Evolutionary conservation across 306 rosid genomes (phyloP), one percentile per base, ranked within the genome.

Genomic region (Dalbergia cultrata): DNA sequence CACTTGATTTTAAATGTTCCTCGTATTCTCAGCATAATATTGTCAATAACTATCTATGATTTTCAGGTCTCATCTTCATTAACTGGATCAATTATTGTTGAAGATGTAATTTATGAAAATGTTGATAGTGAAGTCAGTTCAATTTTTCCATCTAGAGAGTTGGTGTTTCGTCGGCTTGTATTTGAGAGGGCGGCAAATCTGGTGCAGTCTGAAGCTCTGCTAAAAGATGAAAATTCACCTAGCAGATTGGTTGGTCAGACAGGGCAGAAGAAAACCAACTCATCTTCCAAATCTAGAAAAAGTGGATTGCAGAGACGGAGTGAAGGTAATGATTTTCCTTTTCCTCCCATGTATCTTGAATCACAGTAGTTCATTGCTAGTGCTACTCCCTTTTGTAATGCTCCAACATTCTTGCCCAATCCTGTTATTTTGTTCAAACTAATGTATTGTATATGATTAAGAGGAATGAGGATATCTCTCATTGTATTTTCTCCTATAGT

Each of bases 191-290:
- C 97, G 75, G 92, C 84, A 66, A 89, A 88, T 82, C 86, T 95
- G 69, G 99, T 95, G 82, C 99, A 95, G 90, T 95, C 99, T 63
- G 99, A 95, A 89, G 97, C 94, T 88, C 68, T 95, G 76, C 81
- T 95, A 50, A 88, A 45, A 45, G 89, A 61, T 71, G 90, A 88
- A 86, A 81, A 50, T 44, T 78, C 75, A 60, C 57, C 77, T 67
- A 76, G 75, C 54, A 86, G 79, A 76, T 50, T 71, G 66, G 73
- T 82, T 82, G 82, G 85, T 80, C 88, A 86, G 78, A 57, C 61
- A 64, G 86, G 76, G 76, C 75, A 70, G 89, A 89, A 88, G 90
- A 93, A 89, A 83, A 73, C 81, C 52, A 81, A 66, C 54, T 79
- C 90, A 75, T 78, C 92, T 74, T 88, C 94, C 65, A 92, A 87